Conservation (phyloP, 2,329 filamentous ascomycete genomes). For the Stachybotrys chartarum region DNA sequence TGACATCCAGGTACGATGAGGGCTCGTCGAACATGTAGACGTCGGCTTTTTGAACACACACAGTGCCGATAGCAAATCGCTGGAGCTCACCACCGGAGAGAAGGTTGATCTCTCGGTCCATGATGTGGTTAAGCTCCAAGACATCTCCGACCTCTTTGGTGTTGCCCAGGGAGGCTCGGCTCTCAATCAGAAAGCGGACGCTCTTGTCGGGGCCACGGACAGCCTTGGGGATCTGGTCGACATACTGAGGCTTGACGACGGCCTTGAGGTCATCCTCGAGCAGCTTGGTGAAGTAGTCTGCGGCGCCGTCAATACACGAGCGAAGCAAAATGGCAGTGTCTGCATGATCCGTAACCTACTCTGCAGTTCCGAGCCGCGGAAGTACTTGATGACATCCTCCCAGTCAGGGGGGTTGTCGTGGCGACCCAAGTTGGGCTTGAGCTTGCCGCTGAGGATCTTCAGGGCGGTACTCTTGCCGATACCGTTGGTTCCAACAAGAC, state of each 20-base stretch:
- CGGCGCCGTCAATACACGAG: slow-evolving; percentile 4
- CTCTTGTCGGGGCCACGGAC: slow-evolving; percentile 75
- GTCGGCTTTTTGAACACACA: slow-evolving; percentile 92
- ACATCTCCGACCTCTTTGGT: slow-evolving; percentile 74
- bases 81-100: slow-evolving; percentile 97
- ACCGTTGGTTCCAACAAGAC: slow-evolving; percentile 98
- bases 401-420: slow-evolving; percentile 97
- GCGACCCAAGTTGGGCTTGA: slow-evolving; percentile 94
- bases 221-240: slow-evolving; percentile 93
- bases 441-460: slow-evolving; percentile 96
- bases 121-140: slow-evolving; percentile 81
- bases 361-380: slow-evolving; percentile 94
- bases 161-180: slow-evolving; percentile 71
- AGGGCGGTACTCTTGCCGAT: slow-evolving; percentile 99
- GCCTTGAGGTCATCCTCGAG: slow-evolving; percentile 96
- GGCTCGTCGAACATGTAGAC: slow-evolving; percentile 99
- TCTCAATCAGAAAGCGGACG: slow-evolving; percentile 72
- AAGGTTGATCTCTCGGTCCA: slow-evolving; percentile 82
- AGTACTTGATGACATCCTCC: slow-evolving; percentile 98
- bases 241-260: slow-evolving; percentile 98
- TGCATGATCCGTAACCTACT: slow-evolving; percentile 43
- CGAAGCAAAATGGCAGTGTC: neutral
- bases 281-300: slow-evolving; percentile 96
- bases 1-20: slow-evolving; percentile 97
- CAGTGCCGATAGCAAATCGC: slow-evolving; percentile 92